These are phyloP conservation scores for Exophiala viscosa DNA, from an alignment of 2,329 filamentous ascomycete species.

Conservation along the genomic window DNA sequence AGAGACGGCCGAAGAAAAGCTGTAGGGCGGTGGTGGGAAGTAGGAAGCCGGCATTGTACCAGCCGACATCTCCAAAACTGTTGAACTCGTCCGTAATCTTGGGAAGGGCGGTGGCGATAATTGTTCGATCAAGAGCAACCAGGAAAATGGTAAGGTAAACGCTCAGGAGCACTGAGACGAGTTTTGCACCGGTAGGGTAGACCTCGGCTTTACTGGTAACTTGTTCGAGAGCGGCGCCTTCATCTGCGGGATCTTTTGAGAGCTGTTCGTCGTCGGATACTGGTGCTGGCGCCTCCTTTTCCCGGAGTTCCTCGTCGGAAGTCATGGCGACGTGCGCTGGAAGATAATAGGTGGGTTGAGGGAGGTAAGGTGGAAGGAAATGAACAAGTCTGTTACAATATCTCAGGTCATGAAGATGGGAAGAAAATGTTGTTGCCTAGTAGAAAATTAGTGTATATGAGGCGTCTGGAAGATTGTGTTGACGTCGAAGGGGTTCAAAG, in stretches of 20 bases:
- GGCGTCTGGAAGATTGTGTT: too few relatives aligned
- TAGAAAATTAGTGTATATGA: too few relatives aligned
- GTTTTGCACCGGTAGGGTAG: conserved; percentile 5
- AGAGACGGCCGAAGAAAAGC: conserved; percentile 44
- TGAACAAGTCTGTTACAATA: too few relatives aligned
- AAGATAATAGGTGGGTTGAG: too few relatives aligned
- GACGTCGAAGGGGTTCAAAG: too few relatives aligned
- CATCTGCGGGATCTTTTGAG: neutral
- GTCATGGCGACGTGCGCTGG: too few relatives aligned
- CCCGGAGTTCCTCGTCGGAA: too few relatives aligned
- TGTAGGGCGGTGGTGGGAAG: conserved; percentile 45
- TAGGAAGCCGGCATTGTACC: conserved; percentile 40
- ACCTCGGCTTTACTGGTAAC: neutral
- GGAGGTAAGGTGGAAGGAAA: too few relatives aligned
- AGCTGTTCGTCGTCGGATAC: too few relatives aligned
- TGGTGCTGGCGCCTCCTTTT: too few relatives aligned
- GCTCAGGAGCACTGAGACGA: conserved; percentile 3
- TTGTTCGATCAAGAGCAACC: conserved; percentile 23
- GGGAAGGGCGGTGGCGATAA: conserved; percentile 27
- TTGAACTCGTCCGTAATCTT: conserved; percentile 35
- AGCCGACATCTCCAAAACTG: conserved; percentile 36
- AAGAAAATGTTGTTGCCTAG: too few relatives aligned
- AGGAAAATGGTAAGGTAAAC: conserved; percentile 1
- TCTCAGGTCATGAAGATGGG: too few relatives aligned
- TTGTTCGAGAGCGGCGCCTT: neutral